Evolutionary conservation across 2,329 filamentous ascomycete genomes (phyloP).

Genomic region (Neofusicoccum umdonicola): DNA sequence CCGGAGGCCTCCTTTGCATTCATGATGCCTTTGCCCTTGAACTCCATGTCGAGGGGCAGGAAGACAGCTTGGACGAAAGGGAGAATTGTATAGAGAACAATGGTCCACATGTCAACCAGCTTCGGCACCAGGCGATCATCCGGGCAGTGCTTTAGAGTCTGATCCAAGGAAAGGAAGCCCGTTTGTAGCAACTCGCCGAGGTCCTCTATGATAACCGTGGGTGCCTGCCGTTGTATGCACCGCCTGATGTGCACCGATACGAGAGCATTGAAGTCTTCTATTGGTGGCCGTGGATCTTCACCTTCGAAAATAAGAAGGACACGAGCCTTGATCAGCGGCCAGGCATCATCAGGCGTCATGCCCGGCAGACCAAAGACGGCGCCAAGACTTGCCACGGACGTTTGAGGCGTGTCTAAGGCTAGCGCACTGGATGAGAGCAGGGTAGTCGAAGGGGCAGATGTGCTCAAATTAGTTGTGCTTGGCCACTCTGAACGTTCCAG

Average conservation of each 20-base stretch:
- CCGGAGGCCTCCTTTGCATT: conserved; percentile 75
- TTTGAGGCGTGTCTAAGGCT: conserved; percentile 20
- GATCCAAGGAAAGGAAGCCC: conserved; percentile 82
- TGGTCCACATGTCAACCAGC: conserved; percentile 89
- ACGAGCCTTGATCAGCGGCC: conserved; percentile 75
- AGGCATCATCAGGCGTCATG: conserved; percentile 68
- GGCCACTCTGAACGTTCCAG: conserved; percentile 40
- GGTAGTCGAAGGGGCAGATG: conserved; percentile 23
- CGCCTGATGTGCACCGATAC: conserved; percentile 77
- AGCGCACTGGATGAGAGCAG: conserved; percentile 1
- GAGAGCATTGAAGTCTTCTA: conserved; percentile 79
- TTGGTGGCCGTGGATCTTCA: conserved; percentile 73
- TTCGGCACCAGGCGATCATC: conserved; percentile 89
- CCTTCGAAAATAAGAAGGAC: conserved; percentile 77
- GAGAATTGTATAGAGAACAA: conserved; percentile 84
- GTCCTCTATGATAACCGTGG: conserved; percentile 71
- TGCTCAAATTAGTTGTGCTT: conserved; percentile 26
- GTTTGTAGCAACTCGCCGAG: conserved; percentile 71
- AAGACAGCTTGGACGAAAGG: conserved; percentile 97
- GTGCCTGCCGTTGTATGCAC: conserved; percentile 70
- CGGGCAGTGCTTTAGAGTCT: conserved; percentile 72
- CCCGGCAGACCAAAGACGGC: conserved; percentile 48
- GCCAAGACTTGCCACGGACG: conserved; percentile 43
- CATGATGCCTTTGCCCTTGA: conserved; percentile 83
- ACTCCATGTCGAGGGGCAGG: conserved; percentile 87